These are phyloP conservation scores for Mycena galopus DNA, from an alignment of 768 basidiomycete species.

Conservation along the genomic window DNA sequence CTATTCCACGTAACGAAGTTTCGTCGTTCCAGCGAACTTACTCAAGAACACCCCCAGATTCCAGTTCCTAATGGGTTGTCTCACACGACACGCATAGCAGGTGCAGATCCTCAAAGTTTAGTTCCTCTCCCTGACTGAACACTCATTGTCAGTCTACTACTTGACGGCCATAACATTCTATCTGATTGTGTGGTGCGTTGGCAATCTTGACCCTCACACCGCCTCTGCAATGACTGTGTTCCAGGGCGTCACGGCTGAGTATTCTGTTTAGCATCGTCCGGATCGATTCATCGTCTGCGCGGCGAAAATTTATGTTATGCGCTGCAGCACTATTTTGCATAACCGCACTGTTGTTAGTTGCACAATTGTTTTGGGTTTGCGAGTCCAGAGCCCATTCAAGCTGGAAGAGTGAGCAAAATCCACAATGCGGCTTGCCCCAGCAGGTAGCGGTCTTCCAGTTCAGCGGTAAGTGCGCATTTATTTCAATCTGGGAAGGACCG, in stretches of 20 bases:
- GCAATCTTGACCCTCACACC: neutral
- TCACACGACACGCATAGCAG: neutral
- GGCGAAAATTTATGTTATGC: neutral
- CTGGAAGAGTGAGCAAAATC: neutral
- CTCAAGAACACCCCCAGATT: conserved; percentile 3
- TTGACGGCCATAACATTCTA: neutral
- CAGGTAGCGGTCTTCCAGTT: neutral
- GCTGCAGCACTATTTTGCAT: neutral
- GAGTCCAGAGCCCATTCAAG: neutral
- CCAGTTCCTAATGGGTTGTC: conserved; percentile 26
- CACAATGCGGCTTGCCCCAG: neutral
- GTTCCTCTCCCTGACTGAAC: too few species aligned
- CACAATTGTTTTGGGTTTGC: neutral
- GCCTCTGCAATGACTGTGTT: neutral
- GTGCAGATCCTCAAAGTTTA: too few species aligned
- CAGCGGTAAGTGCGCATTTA: neutral
- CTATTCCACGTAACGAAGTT: conserved; percentile 12
- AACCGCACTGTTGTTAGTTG: neutral
- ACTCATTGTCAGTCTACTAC: neutral
- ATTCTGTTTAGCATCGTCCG: neutral
- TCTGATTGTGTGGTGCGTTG: neutral
- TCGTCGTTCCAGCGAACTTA: neutral
- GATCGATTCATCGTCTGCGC: neutral
- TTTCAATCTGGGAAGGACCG: neutral
- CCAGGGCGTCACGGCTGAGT: neutral